These are phyloP conservation scores for Fusarium haematococcum DNA, from an alignment of 2,329 filamentous ascomycete species.

Conservation along the genomic window DNA sequence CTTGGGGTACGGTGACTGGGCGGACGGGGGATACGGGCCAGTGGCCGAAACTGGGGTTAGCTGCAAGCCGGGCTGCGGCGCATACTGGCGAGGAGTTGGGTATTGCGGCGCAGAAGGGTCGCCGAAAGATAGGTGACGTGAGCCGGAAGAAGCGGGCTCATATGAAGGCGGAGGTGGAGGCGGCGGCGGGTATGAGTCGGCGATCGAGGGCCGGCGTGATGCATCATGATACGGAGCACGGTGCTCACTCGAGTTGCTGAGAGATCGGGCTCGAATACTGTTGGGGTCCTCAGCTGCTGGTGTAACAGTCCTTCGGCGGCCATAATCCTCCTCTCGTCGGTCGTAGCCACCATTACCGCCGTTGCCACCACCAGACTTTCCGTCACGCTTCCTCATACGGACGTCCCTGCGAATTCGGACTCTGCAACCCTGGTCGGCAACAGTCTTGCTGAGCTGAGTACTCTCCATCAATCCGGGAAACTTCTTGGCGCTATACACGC, in stretches of 20 bases:
- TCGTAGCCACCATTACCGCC: conserved; percentile 58
- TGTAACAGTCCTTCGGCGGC: conserved; percentile 51
- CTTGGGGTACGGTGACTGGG: conserved; percentile 56
- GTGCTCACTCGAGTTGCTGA: conserved; percentile 69
- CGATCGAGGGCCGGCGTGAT: conserved; percentile 60
- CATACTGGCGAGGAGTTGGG: conserved; percentile 51
- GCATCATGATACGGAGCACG: conserved; percentile 56
- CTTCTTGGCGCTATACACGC: conserved; percentile 96
- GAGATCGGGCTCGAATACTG: conserved; percentile 65
- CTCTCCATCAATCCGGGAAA: conserved; percentile 94
- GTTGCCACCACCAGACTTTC: conserved; percentile 65
- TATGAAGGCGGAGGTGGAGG: conserved; percentile 53
- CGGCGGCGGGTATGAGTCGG: conserved; percentile 56
- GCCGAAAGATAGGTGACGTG: conserved; percentile 52
- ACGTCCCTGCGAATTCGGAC: conserved; percentile 96
- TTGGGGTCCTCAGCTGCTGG: conserved; percentile 50
- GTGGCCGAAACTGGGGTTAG: conserved; percentile 51
- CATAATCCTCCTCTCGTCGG: conserved; percentile 75
- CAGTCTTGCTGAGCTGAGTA: conserved; percentile 87
- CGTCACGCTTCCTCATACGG: conserved; percentile 86
- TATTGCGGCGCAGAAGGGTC: conserved; percentile 51
- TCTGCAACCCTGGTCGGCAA: conserved; percentile 96
- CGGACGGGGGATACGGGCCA: conserved; percentile 49
- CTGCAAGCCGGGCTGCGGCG: conserved; percentile 49
- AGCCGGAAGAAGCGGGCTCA: conserved; percentile 43